A percentile compares a stretch with the other conserved stretches of the same genome.
phyloP scores from a whole-genome alignment of 1,139 yeast species.

The Starmera stellimalicola region DNA sequence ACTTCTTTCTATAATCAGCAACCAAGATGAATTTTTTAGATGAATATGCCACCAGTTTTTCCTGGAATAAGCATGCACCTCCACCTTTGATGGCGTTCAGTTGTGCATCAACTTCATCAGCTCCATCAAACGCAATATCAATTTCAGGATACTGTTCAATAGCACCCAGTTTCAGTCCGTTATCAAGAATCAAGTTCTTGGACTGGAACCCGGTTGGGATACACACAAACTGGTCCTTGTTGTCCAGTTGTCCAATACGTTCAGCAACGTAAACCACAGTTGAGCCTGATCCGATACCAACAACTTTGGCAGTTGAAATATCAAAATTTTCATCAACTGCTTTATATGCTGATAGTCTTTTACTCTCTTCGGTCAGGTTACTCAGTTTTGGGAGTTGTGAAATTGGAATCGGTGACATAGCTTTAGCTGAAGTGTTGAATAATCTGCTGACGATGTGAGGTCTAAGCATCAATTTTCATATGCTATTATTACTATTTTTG shows the following conservation, averaged over 20 bases:
- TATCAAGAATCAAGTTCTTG: slow-evolving; percentile 71
- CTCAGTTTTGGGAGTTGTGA: slow-evolving; percentile 19
- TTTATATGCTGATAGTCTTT: slow-evolving; percentile 77
- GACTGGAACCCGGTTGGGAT: slow-evolving; percentile 97
- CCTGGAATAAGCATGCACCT: slow-evolving; percentile 96
- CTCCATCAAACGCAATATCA: slow-evolving; percentile 96
- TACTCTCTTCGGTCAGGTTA: slow-evolving; percentile 33
- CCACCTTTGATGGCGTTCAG: slow-evolving; percentile 95
- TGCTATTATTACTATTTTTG: too few species aligned
- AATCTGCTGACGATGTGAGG: not conserved
- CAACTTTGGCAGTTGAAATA: slow-evolving; percentile 46
- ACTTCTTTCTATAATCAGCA: slow-evolving; percentile 85
- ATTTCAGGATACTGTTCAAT: slow-evolving; percentile 74
- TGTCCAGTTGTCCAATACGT: slow-evolving; percentile 61
- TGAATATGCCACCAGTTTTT: slow-evolving; percentile 82
- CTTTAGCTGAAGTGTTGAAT: not conserved
- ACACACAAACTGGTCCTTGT: slow-evolving; percentile 57
- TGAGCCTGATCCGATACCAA: slow-evolving; percentile 95
- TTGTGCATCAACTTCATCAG: slow-evolving; percentile 83
- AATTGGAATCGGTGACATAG: slow-evolving; percentile 16
- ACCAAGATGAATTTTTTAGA: slow-evolving; percentile 75
- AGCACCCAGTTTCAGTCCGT: slow-evolving; percentile 69
- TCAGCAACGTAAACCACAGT: slow-evolving; percentile 96
- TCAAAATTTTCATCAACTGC: slow-evolving; percentile 92
- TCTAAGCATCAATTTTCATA: not conserved